phyloP scores from a whole-genome alignment of 1,139 yeast species.

The Komagataea norvegica region DNA sequence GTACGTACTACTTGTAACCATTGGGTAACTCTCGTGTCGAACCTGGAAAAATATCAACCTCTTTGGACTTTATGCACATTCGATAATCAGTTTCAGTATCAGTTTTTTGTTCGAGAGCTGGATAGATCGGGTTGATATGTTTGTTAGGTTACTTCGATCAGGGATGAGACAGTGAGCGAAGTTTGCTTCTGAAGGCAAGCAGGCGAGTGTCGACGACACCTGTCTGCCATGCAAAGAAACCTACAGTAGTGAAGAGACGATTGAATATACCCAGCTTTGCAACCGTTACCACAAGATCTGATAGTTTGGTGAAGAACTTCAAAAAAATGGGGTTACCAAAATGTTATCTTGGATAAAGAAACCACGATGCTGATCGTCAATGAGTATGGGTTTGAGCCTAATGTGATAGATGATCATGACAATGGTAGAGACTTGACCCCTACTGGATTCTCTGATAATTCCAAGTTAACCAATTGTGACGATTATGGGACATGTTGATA shows the following conservation, averaged over 20 bases:
- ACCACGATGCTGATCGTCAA: constrained; percentile 84
- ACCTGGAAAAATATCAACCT: background rate
- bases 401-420: constrained; percentile 43
- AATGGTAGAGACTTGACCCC: constrained; percentile 35
- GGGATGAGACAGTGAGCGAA: too few relatives aligned
- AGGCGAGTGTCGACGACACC: background rate
- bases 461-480: constrained; percentile 74
- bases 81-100: too few relatives aligned
- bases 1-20: too few relatives aligned
- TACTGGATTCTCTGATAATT: constrained; percentile 51
- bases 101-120: too few relatives aligned
- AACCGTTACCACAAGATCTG: constrained; percentile 48
- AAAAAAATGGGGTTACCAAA: constrained; percentile 73
- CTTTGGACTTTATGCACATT: too few relatives aligned
- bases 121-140: too few relatives aligned
- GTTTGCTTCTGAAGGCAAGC: too few relatives aligned
- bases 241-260: constrained; percentile 6
- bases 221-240: background rate
- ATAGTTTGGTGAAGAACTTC: constrained; percentile 54
- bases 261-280: constrained; percentile 24
- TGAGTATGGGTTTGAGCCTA: constrained; percentile 73
- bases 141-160: too few relatives aligned
- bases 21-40: too few relatives aligned
- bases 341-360: constrained; percentile 79
- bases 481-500: constrained; percentile 99